Evolutionary conservation across 225 moss, liverwort and hornwort genomes (phyloP).

Genomic region (Asterella californica): DNA sequence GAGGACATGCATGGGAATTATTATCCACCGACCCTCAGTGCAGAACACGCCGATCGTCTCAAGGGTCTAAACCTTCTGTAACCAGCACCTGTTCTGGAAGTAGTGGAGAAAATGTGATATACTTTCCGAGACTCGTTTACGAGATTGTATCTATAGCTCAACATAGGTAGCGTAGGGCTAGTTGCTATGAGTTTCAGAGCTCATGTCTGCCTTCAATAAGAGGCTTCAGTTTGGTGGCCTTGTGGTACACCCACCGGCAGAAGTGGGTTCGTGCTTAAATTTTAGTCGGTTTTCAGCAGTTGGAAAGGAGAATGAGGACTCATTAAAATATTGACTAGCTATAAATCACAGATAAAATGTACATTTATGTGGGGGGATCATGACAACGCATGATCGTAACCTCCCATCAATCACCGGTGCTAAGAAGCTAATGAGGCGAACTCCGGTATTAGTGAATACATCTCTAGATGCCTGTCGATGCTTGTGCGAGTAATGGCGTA

Average conservation of each 20-base stretch:
- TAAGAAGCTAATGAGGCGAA: not conserved
- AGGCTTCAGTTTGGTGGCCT: not conserved
- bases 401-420: constrained; percentile 7
- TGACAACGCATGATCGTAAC: constrained; percentile 11
- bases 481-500: not conserved
- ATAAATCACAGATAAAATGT: constrained; percentile 13
- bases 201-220: constrained; percentile 12
- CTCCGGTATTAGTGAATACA: constrained; percentile 4
- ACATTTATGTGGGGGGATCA: constrained; percentile 14
- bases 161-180: constrained; percentile 12
- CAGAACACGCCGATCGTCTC: constrained; percentile 27
- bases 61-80: constrained; percentile 25
- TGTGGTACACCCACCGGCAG: constrained; percentile 4
- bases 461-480: not conserved
- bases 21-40: constrained; percentile 23
- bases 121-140: not conserved
- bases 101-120: constrained; percentile 22
- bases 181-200: constrained; percentile 3
- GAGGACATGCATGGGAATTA: constrained; percentile 59
- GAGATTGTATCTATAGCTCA: constrained; percentile 17
- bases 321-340: not conserved
- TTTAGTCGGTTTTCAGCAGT: not conserved
- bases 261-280: not conserved
- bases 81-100: constrained; percentile 15
- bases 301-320: not conserved